Evolutionary conservation across 225 moss, liverwort and hornwort species (phyloP).

Genomic region (Rhytidiadelphus loreus): DNA sequence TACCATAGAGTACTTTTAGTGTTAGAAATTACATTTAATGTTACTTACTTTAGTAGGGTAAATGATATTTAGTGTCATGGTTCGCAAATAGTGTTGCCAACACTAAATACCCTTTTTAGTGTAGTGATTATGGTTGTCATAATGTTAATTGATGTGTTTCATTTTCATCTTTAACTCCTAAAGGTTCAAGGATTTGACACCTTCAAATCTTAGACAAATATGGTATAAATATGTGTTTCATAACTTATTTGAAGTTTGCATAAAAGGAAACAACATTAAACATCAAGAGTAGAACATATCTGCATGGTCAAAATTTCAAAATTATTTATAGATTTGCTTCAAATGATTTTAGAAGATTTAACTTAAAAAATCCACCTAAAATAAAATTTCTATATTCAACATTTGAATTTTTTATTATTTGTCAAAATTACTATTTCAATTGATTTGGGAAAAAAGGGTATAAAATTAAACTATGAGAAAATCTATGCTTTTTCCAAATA

Average conservation of each 20-base stretch:
- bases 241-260: background rate
- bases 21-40: too few species aligned
- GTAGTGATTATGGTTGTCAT: background rate
- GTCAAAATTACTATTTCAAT: background rate
- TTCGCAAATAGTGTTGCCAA: too few species aligned
- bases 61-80: too few species aligned
- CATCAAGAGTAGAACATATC: accelerated
- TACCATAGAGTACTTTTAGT: too few species aligned
- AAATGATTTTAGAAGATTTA: background rate
- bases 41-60: too few species aligned
- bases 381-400: background rate
- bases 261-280: background rate
- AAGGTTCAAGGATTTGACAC: background rate
- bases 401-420: background rate
- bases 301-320: accelerated
- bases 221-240: background rate
- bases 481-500: background rate
- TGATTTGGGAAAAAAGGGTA: background rate
- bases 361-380: background rate
- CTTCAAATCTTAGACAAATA: too few species aligned
- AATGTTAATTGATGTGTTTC: background rate
- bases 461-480: background rate
- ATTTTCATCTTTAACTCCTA: background rate
- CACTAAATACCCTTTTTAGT: too few species aligned
- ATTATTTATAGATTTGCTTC: background rate